Evolutionary conservation across 1,139 yeast genomes (phyloP).

Genomic region (Taphrina wiesneri): DNA sequence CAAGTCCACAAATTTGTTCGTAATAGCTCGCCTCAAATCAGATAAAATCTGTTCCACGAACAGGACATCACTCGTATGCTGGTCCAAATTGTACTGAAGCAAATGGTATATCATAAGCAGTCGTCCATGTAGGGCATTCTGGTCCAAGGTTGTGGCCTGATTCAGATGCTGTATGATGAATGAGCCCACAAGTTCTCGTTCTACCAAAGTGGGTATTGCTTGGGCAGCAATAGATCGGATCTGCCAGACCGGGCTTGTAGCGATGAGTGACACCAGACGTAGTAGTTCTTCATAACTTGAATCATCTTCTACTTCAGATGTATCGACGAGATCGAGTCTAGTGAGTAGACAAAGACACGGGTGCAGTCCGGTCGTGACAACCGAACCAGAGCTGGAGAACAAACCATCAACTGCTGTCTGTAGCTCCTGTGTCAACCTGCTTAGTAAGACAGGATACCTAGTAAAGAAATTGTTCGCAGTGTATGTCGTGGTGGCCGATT

Average conservation of each 20-base stretch:
- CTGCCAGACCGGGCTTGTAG: constrained; percentile 64
- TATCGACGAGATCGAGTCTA: constrained; percentile 63
- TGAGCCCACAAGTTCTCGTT: constrained; percentile 15
- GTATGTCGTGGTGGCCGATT: constrained; percentile 34
- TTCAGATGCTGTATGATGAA: constrained; percentile 27
- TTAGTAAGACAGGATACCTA: constrained; percentile 57
- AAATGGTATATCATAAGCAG: constrained; percentile 29
- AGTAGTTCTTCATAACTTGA: not conserved
- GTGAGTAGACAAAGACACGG: constrained; percentile 72
- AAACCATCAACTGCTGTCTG: constrained; percentile 45
- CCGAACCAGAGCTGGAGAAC: not conserved
- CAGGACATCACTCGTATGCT: not conserved
- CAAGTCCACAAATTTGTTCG: constrained; percentile 5
- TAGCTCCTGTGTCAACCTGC: constrained; percentile 54
- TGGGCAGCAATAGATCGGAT: constrained; percentile 81
- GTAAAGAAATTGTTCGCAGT: constrained; percentile 64
- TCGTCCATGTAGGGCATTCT: constrained; percentile 36
- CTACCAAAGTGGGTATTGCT: constrained; percentile 58
- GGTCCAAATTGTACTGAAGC: constrained; percentile 22
- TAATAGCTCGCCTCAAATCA: constrained; percentile 22
- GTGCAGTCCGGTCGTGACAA: constrained; percentile 48
- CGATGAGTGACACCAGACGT: constrained; percentile 51
- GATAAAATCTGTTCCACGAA: constrained; percentile 20
- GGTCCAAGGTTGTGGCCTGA: constrained; percentile 5
- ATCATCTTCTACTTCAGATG: constrained; percentile 49